Conservation (phyloP, 2,329 filamentous ascomycete genomes). For the Aspergillus carbonarius region DNA sequence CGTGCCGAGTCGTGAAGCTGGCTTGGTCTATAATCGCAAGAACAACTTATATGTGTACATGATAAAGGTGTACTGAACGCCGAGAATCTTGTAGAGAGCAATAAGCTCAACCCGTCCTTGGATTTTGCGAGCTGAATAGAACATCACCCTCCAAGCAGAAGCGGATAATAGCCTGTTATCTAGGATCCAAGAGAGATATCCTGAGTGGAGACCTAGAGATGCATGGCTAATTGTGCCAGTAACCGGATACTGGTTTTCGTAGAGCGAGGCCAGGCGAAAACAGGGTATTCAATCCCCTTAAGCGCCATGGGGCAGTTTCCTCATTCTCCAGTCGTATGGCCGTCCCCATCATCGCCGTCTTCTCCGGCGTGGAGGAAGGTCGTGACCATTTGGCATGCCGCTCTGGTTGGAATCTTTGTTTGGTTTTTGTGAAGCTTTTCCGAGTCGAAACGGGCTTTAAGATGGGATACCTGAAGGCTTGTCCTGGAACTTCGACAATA, state of each 20-base stretch:
- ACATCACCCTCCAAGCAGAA: neutral
- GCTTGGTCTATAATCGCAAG: neutral
- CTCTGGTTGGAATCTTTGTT: neutral
- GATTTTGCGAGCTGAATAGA: neutral
- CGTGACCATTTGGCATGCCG: neutral
- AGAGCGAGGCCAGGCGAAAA: neutral
- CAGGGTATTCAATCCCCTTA: neutral
- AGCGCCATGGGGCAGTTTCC: neutral
- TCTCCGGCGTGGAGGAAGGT: too few relatives aligned
- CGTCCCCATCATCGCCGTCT: neutral
- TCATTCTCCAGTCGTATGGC: neutral
- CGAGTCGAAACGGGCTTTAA: constrained; percentile 13
- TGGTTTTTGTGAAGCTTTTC: neutral
- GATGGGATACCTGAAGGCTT: constrained; percentile 33
- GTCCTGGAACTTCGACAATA: constrained; percentile 43
- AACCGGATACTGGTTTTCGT: neutral
- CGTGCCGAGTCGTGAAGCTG: neutral
- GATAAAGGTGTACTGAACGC: neutral
- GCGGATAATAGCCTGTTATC: neutral
- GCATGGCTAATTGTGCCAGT: neutral
- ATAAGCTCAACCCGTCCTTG: neutral
- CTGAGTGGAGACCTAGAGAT: neutral
- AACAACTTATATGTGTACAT: neutral
- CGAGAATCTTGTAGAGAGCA: neutral
- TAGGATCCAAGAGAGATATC: neutral